phyloP scores from a whole-genome alignment of 305 asterid genomes.

The Solanum hybrid region DNA sequence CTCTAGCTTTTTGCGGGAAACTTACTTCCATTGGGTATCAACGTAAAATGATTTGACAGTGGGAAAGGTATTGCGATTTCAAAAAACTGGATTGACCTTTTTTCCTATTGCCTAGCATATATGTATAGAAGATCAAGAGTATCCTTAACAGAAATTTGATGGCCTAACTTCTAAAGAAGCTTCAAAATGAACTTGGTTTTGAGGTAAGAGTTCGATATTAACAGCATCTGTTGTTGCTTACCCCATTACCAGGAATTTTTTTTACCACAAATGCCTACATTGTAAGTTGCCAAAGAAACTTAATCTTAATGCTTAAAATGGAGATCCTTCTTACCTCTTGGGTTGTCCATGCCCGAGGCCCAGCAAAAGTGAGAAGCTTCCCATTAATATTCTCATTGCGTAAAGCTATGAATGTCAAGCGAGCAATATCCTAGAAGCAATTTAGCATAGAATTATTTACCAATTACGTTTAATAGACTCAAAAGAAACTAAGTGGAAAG shows the following conservation, averaged over 20 bases:
- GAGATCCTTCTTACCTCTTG: constrained; percentile 59
- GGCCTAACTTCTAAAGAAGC: neutral
- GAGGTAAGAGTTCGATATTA: neutral
- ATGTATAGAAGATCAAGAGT: neutral
- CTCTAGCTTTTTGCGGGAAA: neutral
- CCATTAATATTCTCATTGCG: constrained; percentile 78
- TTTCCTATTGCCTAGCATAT: neutral
- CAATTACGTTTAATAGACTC: constrained; percentile 2
- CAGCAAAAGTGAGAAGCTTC: constrained; percentile 84
- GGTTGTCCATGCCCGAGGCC: constrained; percentile 98
- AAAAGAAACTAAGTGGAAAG: neutral
- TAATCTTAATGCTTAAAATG: neutral
- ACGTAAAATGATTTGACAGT: neutral
- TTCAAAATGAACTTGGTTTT: neutral
- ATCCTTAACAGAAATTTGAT: neutral
- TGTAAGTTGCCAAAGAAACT: neutral
- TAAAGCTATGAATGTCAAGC: constrained; percentile 80
- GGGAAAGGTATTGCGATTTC: neutral
- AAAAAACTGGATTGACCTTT: neutral
- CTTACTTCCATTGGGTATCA: neutral
- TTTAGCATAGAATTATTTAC: constrained; percentile 1
- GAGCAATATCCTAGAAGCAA: constrained; percentile 70
- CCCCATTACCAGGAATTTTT: neutral
- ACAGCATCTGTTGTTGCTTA: neutral
- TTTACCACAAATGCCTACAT: neutral